These are phyloP conservation scores for Cicer judaicum DNA, from an alignment of 306 rosid species.

Conservation along the genomic window DNA sequence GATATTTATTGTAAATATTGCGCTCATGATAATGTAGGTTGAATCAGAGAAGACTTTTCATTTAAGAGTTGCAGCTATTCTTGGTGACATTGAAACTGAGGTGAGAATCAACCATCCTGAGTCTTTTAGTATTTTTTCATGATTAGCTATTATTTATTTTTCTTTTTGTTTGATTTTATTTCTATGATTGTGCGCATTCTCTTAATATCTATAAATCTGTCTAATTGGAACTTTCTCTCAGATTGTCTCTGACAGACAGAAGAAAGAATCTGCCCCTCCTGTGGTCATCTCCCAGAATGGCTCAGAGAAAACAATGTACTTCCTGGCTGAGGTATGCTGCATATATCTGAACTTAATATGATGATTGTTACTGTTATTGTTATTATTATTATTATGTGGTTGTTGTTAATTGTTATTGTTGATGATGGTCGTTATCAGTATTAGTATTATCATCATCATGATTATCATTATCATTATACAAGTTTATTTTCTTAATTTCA, in stretches of 20 bases:
- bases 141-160: conserved; percentile 3
- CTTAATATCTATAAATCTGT: conserved; percentile 35
- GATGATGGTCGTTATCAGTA: not conserved
- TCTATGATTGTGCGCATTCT: conserved; percentile 29
- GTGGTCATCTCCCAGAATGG: conserved; percentile 60
- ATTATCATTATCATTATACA: not conserved
- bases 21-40: conserved; percentile 62
- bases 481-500: not conserved
- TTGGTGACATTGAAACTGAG: conserved; percentile 95
- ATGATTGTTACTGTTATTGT: not conserved
- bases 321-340: conserved; percentile 91
- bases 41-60: conserved; percentile 90
- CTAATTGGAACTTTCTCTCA: conserved; percentile 55
- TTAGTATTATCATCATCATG: too few species aligned
- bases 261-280: conserved; percentile 98
- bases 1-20: conserved; percentile 33
- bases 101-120: conserved; percentile 55
- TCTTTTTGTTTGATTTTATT: conserved; percentile 33
- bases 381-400: not conserved
- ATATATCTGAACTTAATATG: conserved; percentile 32
- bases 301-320: conserved; percentile 75
- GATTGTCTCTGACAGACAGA: conserved; percentile 96
- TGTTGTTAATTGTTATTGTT: not conserved
- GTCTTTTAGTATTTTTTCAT: conserved; percentile 13
- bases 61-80: conserved; percentile 88